These are phyloP conservation scores for Arabidopsis suecica DNA, from an alignment of 345 rosid genomes.

Conservation along the genomic window DNA sequence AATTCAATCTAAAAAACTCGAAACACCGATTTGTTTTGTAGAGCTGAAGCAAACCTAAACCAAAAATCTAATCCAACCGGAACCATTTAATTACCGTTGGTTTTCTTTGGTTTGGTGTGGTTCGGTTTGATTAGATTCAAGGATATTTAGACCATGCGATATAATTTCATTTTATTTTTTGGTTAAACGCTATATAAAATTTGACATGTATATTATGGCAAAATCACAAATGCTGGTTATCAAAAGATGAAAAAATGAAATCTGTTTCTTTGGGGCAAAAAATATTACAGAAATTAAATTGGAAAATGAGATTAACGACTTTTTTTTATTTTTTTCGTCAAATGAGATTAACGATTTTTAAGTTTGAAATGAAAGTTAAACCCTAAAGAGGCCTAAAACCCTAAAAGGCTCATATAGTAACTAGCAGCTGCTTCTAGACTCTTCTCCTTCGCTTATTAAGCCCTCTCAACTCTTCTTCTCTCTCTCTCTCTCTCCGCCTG, in stretches of 20 bases:
- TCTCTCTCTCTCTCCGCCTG: background rate
- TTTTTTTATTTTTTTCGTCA: no score
- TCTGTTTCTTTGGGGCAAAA: background rate
- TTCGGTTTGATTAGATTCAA: background rate
- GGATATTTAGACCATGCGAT: no score
- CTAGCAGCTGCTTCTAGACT: conserved; percentile 3
- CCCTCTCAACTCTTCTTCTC: background rate
- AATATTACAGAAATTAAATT: background rate
- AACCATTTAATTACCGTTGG: background rate
- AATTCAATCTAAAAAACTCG: background rate
- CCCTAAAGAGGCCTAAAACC: conserved; percentile 1
- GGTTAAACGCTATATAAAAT: background rate
- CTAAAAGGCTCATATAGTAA: conserved; percentile 4
- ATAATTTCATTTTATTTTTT: no score
- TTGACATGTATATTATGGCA: background rate
- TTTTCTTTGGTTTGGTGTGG: background rate
- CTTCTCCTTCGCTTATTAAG: conserved; percentile 4
- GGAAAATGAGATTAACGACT: background rate
- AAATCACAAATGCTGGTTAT: background rate
- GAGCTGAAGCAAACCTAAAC: background rate
- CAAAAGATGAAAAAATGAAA: background rate
- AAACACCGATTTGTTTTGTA: background rate
- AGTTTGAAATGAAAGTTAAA: background rate
- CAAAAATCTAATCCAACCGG: background rate
- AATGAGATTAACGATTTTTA: background rate